Evolutionary conservation across 768 basidiomycete species (phyloP).

Genomic region (Russula dissimulans): DNA sequence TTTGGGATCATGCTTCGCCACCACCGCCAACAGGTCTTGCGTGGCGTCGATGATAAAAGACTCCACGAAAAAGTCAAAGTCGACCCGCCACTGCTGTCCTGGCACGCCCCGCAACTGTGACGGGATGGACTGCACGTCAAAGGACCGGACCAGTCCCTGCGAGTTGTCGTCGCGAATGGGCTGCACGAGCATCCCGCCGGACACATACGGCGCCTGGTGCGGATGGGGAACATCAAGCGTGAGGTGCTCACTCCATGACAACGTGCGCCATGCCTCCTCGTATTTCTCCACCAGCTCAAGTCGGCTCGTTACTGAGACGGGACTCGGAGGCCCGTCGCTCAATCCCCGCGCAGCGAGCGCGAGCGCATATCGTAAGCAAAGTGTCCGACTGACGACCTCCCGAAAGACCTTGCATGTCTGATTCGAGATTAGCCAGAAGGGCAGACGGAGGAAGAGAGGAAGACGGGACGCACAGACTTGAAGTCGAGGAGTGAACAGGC

Average conservation of each 20-base stretch:
- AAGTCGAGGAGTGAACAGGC: not conserved
- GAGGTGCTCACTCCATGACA: not conserved
- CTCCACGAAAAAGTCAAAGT: not conserved
- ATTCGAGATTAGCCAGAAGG: not conserved
- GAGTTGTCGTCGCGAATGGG: not conserved
- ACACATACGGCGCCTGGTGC: not conserved
- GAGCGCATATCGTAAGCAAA: not conserved
- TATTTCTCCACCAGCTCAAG: not conserved
- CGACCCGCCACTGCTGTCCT: not conserved
- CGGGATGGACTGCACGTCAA: not conserved
- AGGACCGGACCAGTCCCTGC: not conserved
- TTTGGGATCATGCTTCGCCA: not conserved
- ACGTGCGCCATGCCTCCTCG: conserved; percentile 2
- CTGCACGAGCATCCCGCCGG: not conserved
- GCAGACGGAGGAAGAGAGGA: not conserved
- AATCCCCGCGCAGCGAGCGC: not conserved
- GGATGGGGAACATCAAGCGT: not conserved
- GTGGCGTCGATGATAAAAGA: not conserved
- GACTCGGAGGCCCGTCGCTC: conserved; percentile 1
- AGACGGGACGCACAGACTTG: not conserved
- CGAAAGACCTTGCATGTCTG: not conserved
- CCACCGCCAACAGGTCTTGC: not conserved
- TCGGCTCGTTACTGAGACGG: not conserved
- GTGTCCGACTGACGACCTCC: not conserved
- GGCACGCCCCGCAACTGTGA: not conserved